Evolutionary conservation across 2,329 filamentous ascomycete species (phyloP).

Genomic region (Calycina herbarum): DNA sequence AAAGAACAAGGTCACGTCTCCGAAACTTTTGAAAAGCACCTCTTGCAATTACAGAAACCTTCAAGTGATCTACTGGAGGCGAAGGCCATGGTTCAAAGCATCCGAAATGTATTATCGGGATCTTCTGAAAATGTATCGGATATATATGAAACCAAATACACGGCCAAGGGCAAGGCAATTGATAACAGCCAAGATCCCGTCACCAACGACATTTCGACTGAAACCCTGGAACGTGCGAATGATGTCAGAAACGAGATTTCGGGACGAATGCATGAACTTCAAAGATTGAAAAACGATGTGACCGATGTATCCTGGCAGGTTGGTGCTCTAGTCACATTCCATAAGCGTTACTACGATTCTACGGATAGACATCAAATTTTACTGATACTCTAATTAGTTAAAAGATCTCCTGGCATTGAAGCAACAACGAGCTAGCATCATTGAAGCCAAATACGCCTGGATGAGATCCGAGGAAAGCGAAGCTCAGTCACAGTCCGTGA

Average conservation of each 20-base stretch:
- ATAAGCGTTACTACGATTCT: too few species aligned
- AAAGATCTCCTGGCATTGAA: slow-evolving; percentile 43
- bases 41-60: not conserved
- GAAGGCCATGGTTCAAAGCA: too few species aligned
- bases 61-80: too few species aligned
- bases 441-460: slow-evolving; percentile 44
- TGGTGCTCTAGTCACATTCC: not conserved
- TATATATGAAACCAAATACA: too few species aligned
- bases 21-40: not conserved
- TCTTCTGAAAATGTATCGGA: too few species aligned
- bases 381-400: slow-evolving; percentile 4
- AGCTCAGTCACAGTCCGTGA: slow-evolving; percentile 39
- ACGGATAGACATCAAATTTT: too few species aligned
- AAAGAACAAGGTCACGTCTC: slow-evolving; percentile 31
- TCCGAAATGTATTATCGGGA: too few species aligned
- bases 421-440: slow-evolving; percentile 46
- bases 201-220: not conserved
- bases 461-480: slow-evolving; percentile 43
- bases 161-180: too few species aligned
- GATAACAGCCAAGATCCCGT: not conserved
- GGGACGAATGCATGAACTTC: not conserved
- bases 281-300: not conserved
- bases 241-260: not conserved
- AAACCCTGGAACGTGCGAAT: not conserved
- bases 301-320: not conserved